Evolutionary conservation across 345 rosid genomes (phyloP).

Genomic region (Brassica napus): DNA sequence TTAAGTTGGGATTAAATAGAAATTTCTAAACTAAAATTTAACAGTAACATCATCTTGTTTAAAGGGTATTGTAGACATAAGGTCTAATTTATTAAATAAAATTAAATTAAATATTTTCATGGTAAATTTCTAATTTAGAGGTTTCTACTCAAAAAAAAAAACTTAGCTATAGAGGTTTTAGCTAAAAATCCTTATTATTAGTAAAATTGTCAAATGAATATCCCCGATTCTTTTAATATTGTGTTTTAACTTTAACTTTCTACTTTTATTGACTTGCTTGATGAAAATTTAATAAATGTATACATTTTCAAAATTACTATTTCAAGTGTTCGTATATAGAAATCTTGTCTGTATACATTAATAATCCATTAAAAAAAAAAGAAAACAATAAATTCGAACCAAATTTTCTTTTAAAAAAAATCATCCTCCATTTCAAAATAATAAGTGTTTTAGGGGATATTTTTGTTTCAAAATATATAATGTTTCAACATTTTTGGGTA

Average conservation of each 20-base stretch:
- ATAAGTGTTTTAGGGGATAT: not conserved
- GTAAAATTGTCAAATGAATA: no score
- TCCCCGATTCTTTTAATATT: not conserved
- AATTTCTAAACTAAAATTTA: no score
- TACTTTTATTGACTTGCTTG: not conserved
- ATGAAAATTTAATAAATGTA: not conserved
- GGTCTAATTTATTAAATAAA: no score
- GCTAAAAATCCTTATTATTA: no score
- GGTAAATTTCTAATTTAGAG: no score
- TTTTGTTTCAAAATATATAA: not conserved
- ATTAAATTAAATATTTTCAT: no score
- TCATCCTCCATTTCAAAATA: not conserved
- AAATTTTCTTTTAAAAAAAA: no score
- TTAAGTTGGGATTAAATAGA: no score
- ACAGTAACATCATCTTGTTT: no score
- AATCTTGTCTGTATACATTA: not conserved
- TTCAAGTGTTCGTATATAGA: not conserved
- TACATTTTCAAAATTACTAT: not conserved
- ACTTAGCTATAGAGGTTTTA: no score
- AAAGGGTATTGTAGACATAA: no score
- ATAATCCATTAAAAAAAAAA: not conserved
- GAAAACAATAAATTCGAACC: not conserved
- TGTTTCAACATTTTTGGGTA: not conserved
- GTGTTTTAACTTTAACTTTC: not conserved
- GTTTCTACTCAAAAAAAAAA: no score